A percentile compares a stretch with the other conserved stretches of the same genome.
Evolutionary conservation across 306 rosid species (phyloP).

Genomic region (Rosa lucieae): DNA sequence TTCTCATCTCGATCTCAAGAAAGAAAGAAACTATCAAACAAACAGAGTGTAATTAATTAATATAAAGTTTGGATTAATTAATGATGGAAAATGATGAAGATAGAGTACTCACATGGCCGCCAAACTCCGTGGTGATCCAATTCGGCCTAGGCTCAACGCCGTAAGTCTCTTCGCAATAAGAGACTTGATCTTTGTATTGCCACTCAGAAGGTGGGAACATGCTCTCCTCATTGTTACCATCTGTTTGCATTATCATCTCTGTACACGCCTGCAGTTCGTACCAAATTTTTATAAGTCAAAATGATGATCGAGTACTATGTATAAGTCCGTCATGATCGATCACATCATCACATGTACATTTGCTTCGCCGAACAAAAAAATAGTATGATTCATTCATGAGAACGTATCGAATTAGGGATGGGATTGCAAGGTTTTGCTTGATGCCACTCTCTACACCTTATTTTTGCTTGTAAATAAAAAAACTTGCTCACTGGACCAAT

Average conservation of each 20-base stretch:
- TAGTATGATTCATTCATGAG: too few relatives aligned
- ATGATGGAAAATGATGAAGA: too few relatives aligned
- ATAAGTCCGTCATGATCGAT: neutral
- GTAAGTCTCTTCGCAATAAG: slow-evolving; percentile 18
- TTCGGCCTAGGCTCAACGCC: slow-evolving; percentile 50
- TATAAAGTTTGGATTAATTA: too few relatives aligned
- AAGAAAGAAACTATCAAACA: neutral
- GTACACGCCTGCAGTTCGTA: slow-evolving; percentile 56
- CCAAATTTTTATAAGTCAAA: neutral
- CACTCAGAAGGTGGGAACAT: slow-evolving; percentile 55
- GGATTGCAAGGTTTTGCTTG: too few relatives aligned
- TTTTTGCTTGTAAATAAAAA: too few relatives aligned
- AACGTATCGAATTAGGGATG: too few relatives aligned
- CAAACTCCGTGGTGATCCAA: slow-evolving; percentile 78
- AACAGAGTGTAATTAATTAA: neutral
- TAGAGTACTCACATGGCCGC: slow-evolving; percentile 53
- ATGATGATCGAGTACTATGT: neutral
- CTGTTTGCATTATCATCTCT: slow-evolving; percentile 69
- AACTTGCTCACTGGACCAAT: too few relatives aligned
- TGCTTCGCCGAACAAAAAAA: too few relatives aligned
- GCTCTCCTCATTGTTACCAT: slow-evolving; percentile 44
- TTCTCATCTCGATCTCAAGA: neutral
- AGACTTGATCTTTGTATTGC: slow-evolving; percentile 26
- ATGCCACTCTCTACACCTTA: too few relatives aligned
- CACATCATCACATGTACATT: too few relatives aligned